These are phyloP conservation scores for Sordariomycetes sp. DNA, from an alignment of 2,329 filamentous ascomycete genomes.

Conservation along the genomic window DNA sequence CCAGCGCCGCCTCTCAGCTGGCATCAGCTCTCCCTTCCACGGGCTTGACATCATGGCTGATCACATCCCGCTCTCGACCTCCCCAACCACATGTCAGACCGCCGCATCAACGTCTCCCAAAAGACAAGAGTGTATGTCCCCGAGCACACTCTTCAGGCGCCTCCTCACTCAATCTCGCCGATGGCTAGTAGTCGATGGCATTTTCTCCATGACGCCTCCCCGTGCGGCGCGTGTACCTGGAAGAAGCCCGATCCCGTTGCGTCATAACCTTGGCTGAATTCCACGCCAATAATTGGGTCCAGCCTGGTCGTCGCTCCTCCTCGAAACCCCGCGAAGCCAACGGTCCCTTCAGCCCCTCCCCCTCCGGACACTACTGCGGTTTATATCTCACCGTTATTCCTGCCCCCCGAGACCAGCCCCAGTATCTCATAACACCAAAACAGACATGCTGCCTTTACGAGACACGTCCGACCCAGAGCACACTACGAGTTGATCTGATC, in stretches of 20 bases:
- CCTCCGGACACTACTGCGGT: background rate
- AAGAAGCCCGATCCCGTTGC: background rate
- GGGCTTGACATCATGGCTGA: background rate
- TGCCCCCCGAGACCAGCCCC: background rate
- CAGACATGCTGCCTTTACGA: background rate
- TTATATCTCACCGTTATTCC: background rate
- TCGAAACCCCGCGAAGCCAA: background rate
- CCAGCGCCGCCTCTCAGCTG: background rate
- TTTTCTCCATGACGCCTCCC: background rate
- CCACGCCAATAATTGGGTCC: conserved; percentile 1
- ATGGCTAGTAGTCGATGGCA: background rate
- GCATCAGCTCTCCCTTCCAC: background rate
- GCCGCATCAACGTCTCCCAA: background rate
- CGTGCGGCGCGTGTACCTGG: background rate
- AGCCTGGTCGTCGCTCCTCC: background rate
- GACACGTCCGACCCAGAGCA: background rate
- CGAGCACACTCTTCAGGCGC: no score
- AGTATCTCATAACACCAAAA: background rate
- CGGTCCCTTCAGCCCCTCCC: background rate
- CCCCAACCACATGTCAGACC: background rate
- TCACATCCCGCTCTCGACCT: no score
- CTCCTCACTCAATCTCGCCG: no score
- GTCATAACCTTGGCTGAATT: conserved; percentile 2
- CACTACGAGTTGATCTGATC: background rate
- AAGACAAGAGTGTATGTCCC: no score